Evolutionary conservation across 2,329 filamentous ascomycete genomes (phyloP).

Genomic region (Clarireedia monteithiana): DNA sequence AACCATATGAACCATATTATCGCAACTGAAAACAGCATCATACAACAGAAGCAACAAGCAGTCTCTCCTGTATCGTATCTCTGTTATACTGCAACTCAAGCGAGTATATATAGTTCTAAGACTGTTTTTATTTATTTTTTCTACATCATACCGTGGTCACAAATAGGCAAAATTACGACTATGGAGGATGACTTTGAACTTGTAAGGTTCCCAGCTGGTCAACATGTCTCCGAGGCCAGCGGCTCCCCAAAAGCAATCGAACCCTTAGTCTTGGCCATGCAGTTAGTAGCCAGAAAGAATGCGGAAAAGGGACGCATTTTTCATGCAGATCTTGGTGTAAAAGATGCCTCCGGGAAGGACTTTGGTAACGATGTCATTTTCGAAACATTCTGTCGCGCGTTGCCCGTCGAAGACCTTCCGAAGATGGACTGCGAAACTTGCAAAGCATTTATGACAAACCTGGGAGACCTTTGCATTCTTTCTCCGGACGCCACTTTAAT

Average conservation of each 20-base stretch:
- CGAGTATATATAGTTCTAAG: no score
- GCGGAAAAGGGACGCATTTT: background rate
- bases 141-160: background rate
- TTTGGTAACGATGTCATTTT: background rate
- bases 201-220: background rate
- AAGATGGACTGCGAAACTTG: conserved; percentile 2
- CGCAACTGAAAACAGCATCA: no score
- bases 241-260: background rate
- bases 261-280: conserved; percentile 1
- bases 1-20: no score
- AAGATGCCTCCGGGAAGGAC: background rate
- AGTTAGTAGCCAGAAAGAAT: background rate
- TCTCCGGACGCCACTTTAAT: background rate
- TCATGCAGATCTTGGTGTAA: background rate
- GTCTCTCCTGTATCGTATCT: no score
- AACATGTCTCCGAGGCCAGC: background rate
- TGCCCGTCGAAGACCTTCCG: background rate
- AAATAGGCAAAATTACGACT: background rate
- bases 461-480: conserved; percentile 1
- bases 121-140: no score
- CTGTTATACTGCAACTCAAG: no score
- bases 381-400: background rate
- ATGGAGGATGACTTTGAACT: conserved; percentile 7
- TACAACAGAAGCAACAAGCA: no score
- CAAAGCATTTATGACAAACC: background rate